Base-by-base conservation (phyloP, 495 filamentous ascomycete species). In the Penicillium canescens region DNA sequence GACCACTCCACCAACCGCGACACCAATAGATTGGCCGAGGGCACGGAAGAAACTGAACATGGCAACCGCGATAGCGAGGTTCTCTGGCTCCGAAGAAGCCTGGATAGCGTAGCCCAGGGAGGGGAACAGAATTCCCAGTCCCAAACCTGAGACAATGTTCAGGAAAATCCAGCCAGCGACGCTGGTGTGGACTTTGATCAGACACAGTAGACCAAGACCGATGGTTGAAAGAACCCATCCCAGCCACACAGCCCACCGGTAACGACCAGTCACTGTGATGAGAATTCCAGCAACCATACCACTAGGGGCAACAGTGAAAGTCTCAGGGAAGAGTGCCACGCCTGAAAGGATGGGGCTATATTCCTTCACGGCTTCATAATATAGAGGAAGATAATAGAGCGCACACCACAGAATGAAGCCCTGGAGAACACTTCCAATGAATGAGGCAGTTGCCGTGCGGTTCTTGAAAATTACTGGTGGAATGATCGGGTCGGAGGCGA, bases 31-130 rank as follows among this genome's bases (percentile, higher is more conserved):
- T 41, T 83, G 79, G 28, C 82, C 82, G 24, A 82, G 60, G 3
- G 76, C 72, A 10, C 82, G 80, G 58, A 82, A 74, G 67, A 85
- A 84, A 13, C 74, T 74, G 46, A 79, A 79, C 70, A 82, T 79
- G n/a, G 71, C 77, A 0, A 78, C 74, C 0, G 79, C 79, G 43
- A 77, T 72, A 0, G 75, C 71, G 14, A 78, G 64, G 40, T 80
- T 69, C 23, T 67, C 54, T 16, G 71, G 65, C 11, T 67, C 67
- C 1, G 74, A 60, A 4, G 76, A 67, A 9, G 82, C 81, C 57
- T 84, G 82, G 1, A 75, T 67, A 0, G 77, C 71, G 33, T 79
- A 74, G 0, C 69, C 70, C 46, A 82, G 67, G 3, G 70, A 64
- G 0, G 79, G 70, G 57, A 82, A 78, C 0, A 85, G 56, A 1